Evolutionary conservation across 345 rosid genomes (phyloP).

Genomic region (Eucalyptus globulus): DNA sequence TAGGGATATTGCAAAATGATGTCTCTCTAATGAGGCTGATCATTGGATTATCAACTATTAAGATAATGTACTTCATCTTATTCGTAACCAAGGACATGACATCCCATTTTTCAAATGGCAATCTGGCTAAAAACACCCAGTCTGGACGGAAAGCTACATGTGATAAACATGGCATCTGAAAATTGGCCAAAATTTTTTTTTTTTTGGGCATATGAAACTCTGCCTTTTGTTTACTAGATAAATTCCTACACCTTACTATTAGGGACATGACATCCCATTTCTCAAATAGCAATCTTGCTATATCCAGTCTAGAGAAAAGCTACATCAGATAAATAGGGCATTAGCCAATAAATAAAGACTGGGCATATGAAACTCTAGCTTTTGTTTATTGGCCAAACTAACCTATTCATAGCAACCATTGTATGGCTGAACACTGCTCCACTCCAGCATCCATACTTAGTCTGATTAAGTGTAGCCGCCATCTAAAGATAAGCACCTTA

Average conservation of each 20-base stretch:
- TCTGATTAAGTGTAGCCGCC: neutral
- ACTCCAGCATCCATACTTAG: too few relatives aligned
- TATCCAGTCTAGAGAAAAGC: too few relatives aligned
- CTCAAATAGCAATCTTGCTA: too few relatives aligned
- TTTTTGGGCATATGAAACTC: neutral
- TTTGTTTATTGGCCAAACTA: too few relatives aligned
- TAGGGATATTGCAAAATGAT: neutral
- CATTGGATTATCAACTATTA: neutral
- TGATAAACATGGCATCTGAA: neutral
- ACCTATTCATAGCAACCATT: too few relatives aligned
- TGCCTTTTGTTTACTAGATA: neutral
- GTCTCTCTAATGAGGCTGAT: neutral
- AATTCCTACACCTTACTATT: neutral
- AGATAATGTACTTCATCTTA: rapidly evolving
- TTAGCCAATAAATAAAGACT: too few relatives aligned
- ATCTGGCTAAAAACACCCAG: neutral
- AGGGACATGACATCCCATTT: too few relatives aligned
- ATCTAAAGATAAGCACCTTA: neutral
- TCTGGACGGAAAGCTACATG: neutral
- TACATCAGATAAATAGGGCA: too few relatives aligned
- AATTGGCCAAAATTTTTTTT: neutral
- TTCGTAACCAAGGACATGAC: neutral
- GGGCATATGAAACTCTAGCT: too few relatives aligned
- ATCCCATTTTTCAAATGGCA: neutral
- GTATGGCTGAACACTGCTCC: too few relatives aligned